Evolutionary conservation across 768 basidiomycete genomes (phyloP), one percentile per base, ranked within the genome.

Genomic region (Lentinula edodes): DNA sequence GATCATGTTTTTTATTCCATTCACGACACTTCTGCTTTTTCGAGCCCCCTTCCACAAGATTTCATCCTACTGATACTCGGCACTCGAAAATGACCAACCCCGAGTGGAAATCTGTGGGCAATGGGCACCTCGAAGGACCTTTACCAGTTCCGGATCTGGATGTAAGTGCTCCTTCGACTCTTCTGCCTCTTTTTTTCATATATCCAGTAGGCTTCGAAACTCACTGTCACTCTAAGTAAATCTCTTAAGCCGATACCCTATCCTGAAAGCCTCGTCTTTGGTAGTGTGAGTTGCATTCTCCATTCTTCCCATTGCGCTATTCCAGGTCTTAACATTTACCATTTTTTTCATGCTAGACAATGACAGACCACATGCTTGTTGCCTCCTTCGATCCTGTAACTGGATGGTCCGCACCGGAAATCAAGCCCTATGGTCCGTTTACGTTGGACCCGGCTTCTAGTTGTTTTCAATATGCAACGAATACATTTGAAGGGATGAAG

Each of bases 281-380:
- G 58, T 23, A 23, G 15, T 13, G 56, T 58, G 56, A 23, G 45
- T 58, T 36, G 16, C 16, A 18, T 43, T 58, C 13, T 12, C 35
- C 6, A 16, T 42, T 56, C 7, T 9, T 28, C 23, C 23, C 28
- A 34, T 35, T 53, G 15, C 1, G 12, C 7, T 12, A 20, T 23
- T n/a, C 38, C 18, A 9, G 38, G 18, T 41, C 38, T 41, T 38
- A 20, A 38, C 35, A 20, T 20, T n/a, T 6, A 10, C 8, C 20
- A 5, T 39, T n/a, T n/a, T n/a, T 54, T 28, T 34, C 35, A 36
- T 23, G 7, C 51, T 18, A 88, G 85, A 73, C 75, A 20, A 79
- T 82, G 69, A 85, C 84, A 5, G 90, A 94, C 73, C 90, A 94
- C 71, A 93, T 93, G 90, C 79, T 90, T 38, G 72, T 87, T 45